These are phyloP conservation scores for Cytidiella melzeri DNA, from an alignment of 768 basidiomycete species.

Conservation along the genomic window DNA sequence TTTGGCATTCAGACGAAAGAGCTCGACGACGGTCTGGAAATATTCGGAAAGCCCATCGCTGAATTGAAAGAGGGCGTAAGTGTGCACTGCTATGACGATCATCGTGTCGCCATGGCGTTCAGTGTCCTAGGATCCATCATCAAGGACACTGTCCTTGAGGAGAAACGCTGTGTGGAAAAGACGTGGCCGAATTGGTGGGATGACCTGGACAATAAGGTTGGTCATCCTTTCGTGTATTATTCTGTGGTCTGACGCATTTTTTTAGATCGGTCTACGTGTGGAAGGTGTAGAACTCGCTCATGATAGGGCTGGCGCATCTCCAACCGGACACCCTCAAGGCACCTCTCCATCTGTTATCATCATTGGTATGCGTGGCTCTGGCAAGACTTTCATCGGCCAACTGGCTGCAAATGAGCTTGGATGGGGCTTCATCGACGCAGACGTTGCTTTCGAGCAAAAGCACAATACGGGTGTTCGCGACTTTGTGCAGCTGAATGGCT, in stretches of 20 bases:
- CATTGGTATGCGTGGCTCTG: constrained; percentile 95
- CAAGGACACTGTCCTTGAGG: constrained; percentile 76
- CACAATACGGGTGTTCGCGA: constrained; percentile 57
- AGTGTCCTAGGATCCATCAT: constrained; percentile 77
- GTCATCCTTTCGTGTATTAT: constrained; percentile 9
- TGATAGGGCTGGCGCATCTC: constrained; percentile 34
- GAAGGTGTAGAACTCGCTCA: constrained; percentile 74
- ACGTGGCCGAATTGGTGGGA: constrained; percentile 99
- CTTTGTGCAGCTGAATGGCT: constrained; percentile 79
- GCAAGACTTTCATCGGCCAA: constrained; percentile 84
- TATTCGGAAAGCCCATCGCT: constrained; percentile 68
- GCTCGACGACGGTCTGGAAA: constrained; percentile 86
- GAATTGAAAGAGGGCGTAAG: constrained; percentile 66
- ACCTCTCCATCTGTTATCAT: constrained; percentile 53
- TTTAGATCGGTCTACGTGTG: constrained; percentile 81
- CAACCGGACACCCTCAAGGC: constrained; percentile 26
- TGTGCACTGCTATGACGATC: constrained; percentile 96
- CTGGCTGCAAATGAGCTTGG: constrained; percentile 69
- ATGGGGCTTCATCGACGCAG: constrained; percentile 81
- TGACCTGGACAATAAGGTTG: constrained; percentile 89
- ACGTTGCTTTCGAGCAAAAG: constrained; percentile 65
- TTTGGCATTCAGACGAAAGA: constrained; percentile 92
- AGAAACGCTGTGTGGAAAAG: constrained; percentile 98
- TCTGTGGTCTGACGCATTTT: constrained; percentile 4
- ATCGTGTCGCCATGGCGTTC: constrained; percentile 98